phyloP scores from a whole-genome alignment of 1,284 basidiomycete genomes.

The Puccinia hordei region DNA sequence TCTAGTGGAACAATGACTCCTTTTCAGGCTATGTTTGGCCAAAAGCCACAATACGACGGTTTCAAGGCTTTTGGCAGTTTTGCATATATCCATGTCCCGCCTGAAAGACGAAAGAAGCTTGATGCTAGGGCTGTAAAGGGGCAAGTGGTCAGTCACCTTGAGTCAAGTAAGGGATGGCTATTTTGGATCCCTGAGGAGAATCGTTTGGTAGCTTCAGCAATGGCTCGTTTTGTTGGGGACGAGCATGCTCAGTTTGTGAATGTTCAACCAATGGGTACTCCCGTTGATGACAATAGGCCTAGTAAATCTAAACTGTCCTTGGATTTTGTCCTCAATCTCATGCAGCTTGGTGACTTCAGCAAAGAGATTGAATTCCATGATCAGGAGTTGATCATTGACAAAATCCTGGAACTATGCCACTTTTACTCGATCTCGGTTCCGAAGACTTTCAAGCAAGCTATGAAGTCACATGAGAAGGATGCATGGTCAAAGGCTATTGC shows the following conservation, averaged over 20 bases:
- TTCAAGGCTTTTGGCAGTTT: neutral
- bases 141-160: neutral
- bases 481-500: slow-evolving; percentile 6
- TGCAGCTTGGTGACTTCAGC: neutral
- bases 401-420: neutral
- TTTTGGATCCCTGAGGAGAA: neutral
- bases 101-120: neutral
- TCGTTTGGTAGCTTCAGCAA: neutral
- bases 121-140: neutral
- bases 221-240: neutral
- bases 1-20: neutral
- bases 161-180: too few species aligned
- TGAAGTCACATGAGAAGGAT: neutral
- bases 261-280: neutral
- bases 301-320: neutral
- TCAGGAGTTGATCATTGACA: slow-evolving; percentile 6
- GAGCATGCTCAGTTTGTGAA: neutral
- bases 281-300: neutral
- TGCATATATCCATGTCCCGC: slow-evolving; percentile 18
- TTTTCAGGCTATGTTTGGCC: neutral
- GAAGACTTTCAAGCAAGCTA: neutral
- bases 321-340: neutral
- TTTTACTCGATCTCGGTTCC: slow-evolving; percentile 4
- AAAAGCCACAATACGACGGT: slow-evolving; percentile 1
- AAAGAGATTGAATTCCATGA: too few species aligned